Conservation (phyloP, 257 asterid species). For the Gynochthodes officinalis region DNA sequence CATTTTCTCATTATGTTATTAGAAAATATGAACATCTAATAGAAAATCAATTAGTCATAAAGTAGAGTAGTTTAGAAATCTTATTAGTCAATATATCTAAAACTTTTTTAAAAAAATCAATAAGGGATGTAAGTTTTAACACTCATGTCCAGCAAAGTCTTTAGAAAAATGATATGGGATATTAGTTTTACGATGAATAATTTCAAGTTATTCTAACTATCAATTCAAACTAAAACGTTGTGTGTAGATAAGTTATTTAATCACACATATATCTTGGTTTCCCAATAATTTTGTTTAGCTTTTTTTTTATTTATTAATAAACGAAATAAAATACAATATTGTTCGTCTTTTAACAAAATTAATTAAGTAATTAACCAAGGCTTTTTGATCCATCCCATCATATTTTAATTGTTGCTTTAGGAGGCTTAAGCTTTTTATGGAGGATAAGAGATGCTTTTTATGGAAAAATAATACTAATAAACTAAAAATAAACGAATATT, state of each 20-base stretch:
- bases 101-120: too few relatives aligned
- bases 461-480: conserved; percentile 17
- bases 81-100: too few relatives aligned
- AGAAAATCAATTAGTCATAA: too few relatives aligned
- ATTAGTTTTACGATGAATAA: too few relatives aligned
- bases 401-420: conserved; percentile 9
- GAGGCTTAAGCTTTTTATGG: conserved; percentile 42
- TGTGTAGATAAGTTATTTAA: conserved; percentile 14
- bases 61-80: too few relatives aligned
- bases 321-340: conserved; percentile 6
- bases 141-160: too few relatives aligned
- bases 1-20: too few relatives aligned
- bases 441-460: conserved; percentile 48
- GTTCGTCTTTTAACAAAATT: conserved; percentile 34
- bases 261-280: conserved; percentile 21
- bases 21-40: too few relatives aligned
- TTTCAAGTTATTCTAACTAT: too few relatives aligned
- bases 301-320: conserved; percentile 18
- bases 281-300: conserved; percentile 13
- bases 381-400: not conserved
- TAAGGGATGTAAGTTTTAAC: too few relatives aligned
- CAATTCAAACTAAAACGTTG: too few relatives aligned
- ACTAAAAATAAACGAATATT: conserved; percentile 20
- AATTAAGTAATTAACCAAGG: conserved; percentile 12
- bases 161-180: too few relatives aligned